These are phyloP conservation scores for Penicillium sp. DNA, from an alignment of 2,329 filamentous ascomycete genomes.

Conservation along the genomic window DNA sequence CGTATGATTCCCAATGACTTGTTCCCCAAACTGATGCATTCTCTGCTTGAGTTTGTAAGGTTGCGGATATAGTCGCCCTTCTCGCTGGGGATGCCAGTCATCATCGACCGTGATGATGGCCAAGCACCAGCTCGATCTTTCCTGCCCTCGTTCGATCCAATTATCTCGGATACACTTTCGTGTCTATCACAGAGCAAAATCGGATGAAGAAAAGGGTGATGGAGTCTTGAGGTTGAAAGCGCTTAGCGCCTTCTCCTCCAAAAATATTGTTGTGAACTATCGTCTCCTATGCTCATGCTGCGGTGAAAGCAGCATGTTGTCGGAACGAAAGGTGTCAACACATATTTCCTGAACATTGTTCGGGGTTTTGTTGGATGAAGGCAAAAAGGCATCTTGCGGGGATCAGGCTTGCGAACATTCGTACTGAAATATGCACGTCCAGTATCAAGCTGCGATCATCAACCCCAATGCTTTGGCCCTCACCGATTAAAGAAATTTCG, in stretches of 20 bases:
- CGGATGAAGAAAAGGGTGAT: conserved; percentile 55
- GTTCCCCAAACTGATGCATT: conserved; percentile 35
- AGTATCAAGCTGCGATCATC: conserved; percentile 22
- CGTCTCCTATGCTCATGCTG: conserved; percentile 19
- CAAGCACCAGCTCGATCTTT: conserved; percentile 75
- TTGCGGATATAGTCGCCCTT: conserved; percentile 75
- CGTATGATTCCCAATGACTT: conserved; percentile 51
- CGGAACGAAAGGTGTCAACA: conserved; percentile 47
- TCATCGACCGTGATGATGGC: conserved; percentile 27
- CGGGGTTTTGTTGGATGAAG: conserved; percentile 77
- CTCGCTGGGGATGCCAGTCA: conserved; percentile 63
- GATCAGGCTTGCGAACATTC: conserved; percentile 25
- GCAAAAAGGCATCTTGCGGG: conserved; percentile 34
- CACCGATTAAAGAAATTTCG: conserved; percentile 74
- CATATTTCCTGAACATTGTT: conserved; percentile 50
- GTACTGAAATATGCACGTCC: conserved; percentile 29
- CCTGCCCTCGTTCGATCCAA: conserved; percentile 40
- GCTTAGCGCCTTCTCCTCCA: conserved; percentile 62
- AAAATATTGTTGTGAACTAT: conserved; percentile 64
- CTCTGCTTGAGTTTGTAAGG: conserved; percentile 45
- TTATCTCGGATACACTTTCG: conserved; percentile 26
- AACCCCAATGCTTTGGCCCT: conserved; percentile 43
- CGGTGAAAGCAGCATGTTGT: conserved; percentile 13
- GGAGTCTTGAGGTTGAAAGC: conserved; percentile 79
- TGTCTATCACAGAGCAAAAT: conserved; percentile 38